Base-by-base conservation (phyloP, 495 filamentous ascomycete species). In the Pyrenula massariospora region DNA sequence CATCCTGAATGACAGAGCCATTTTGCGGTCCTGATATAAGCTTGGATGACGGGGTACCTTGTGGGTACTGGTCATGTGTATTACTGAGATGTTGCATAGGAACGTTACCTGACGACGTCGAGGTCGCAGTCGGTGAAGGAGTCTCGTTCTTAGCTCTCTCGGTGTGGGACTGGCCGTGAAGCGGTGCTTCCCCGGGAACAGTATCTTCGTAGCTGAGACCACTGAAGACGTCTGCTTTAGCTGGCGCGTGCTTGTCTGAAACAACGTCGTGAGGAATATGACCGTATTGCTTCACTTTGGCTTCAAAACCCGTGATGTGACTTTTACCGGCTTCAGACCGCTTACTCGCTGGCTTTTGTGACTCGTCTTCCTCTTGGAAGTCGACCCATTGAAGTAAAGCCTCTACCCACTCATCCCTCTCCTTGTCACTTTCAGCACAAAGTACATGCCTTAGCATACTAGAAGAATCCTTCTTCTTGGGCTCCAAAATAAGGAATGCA, bases 381-480 rank as follows among this genome's bases (percentile, higher is more conserved):
- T 96, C 90, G n/a, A 95, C 89, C 75, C 94, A 93, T 59, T 88
- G 84, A 64, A 97, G 72, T 51, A 98, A 71, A 47, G 88, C 84
- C 48, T 91, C 86, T 1, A 98, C 92, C 93, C 93, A 98, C 25
- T 85, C 77, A 70, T 98, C 93, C 52, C 93, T 81, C 73, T 98
- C 94, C 53, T 78, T 75, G 64, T 98, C 93, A 63, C 86, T 97
- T 70, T 98, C 93, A 3, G 92, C 91, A 63, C 93, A 98, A 15
- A 98, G 72, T 10, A 97, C 89, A 70, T 98, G 93, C 50, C 91
- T 87, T n/a, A 95, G 89, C 48, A 90, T 77, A 60, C 85, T 93
- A 19, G 77, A 85, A 3, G 91, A 88, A 68, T 98, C 94, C 68
- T 96, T 98, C 68, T 88, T 88, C 74, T 97, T 98, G 1, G 91